Conservation (phyloP, 1,284 basidiomycete genomes). For the Apiotrichum mycotoxinovorans region DNA sequence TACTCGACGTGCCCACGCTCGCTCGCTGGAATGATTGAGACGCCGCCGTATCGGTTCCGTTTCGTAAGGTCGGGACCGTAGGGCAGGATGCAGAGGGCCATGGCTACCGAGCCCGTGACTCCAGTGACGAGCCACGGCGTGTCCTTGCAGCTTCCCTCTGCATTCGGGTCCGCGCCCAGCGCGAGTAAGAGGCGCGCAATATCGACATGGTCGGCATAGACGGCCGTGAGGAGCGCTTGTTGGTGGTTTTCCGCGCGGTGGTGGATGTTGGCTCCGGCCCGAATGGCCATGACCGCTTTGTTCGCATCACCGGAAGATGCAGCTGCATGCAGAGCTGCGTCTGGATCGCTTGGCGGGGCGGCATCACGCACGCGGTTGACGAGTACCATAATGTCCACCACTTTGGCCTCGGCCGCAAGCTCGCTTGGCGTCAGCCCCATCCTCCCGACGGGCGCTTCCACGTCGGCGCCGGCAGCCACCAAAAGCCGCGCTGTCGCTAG, state of each 20-base stretch:
- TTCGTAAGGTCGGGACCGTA: conserved; percentile 7
- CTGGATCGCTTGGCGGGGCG: neutral
- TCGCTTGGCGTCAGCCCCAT: too few species aligned
- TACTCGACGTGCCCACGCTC: conserved; percentile 16
- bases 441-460: too few species aligned
- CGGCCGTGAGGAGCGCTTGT: conserved; percentile 8
- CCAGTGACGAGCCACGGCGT: conserved; percentile 15
- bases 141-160: neutral
- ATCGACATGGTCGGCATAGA: conserved; percentile 5
- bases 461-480: too few species aligned
- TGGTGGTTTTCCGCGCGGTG: conserved; percentile 2
- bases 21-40: conserved; percentile 12
- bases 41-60: conserved; percentile 14
- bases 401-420: too few species aligned
- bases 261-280: conserved; percentile 2
- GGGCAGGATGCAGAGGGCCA: conserved; percentile 6
- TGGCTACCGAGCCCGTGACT: conserved; percentile 11
- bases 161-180: conserved; percentile 7
- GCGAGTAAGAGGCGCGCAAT: conserved; percentile 5
- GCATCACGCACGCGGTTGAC: too few species aligned
- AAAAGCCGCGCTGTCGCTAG: too few species aligned
- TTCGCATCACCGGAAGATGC: neutral
- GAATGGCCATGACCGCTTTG: neutral
- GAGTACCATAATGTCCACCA: too few species aligned
- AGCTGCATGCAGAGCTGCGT: conserved; percentile 1